A percentile compares a stretch with the other conserved stretches of the same genome.
These are phyloP conservation scores for Saccharum spontaneum DNA, from an alignment of 176 grass and related monocot species.

Conservation along the genomic window DNA sequence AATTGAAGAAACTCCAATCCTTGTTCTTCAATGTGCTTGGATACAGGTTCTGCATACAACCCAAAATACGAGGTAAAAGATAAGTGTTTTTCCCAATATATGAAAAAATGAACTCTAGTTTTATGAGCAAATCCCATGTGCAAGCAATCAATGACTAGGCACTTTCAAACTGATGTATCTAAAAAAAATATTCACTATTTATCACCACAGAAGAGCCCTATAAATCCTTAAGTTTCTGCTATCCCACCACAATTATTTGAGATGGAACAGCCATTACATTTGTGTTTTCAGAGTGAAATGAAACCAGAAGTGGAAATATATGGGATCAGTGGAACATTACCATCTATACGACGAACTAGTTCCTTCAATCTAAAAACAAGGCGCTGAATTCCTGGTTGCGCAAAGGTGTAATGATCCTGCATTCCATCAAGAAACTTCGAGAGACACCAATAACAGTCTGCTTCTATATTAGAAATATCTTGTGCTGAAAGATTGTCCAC, in stretches of 20 bases:
- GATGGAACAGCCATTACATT: neutral
- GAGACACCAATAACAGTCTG: constrained; percentile 96
- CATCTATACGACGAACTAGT: constrained; percentile 85
- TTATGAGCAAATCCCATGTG: neutral
- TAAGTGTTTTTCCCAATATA: neutral
- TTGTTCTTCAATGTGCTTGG: constrained; percentile 96
- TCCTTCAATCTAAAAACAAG: constrained; percentile 91
- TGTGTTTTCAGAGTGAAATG: neutral
- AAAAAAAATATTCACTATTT: neutral
- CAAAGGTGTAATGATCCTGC: constrained; percentile 98
- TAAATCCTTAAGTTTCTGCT: neutral
- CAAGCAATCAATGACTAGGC: neutral
- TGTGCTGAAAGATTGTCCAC: constrained; percentile 70
- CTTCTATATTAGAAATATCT: constrained; percentile 76
- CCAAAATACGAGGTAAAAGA: neutral
- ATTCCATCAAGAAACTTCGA: constrained; percentile 97
- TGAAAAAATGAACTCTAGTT: neutral
- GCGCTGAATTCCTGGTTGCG: constrained; percentile 96
- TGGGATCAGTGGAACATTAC: constrained; percentile 45
- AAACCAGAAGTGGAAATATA: neutral
- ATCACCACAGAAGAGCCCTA: neutral
- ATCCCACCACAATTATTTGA: constrained; percentile 1
- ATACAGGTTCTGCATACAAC: constrained; percentile 72
- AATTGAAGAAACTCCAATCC: constrained; percentile 98
- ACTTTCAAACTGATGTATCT: neutral